A percentile compares a stretch with the other conserved stretches of the same genome.
These are phyloP conservation scores for Pleurotus giganteus DNA, from an alignment of 768 basidiomycete species.

Conservation along the genomic window DNA sequence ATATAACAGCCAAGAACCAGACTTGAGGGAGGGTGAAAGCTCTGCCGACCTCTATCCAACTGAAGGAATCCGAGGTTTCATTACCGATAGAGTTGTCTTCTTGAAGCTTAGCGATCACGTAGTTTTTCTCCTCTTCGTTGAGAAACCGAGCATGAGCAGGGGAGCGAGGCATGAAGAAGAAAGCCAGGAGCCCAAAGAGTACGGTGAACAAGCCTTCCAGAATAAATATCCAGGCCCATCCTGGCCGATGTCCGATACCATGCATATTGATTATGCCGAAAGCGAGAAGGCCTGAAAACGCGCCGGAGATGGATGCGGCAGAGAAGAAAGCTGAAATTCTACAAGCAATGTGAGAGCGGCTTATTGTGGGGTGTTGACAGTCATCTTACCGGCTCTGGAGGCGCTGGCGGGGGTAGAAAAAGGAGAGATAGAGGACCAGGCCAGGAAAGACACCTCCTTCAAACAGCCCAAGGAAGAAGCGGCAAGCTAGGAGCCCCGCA, in stretches of 20 bases:
- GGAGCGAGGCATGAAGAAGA: conserved; percentile 45
- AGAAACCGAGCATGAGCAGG: conserved; percentile 50
- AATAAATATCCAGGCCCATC: conserved; percentile 73
- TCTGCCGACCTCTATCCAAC: conserved; percentile 52
- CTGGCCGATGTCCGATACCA: conserved; percentile 23
- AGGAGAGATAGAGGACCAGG: conserved; percentile 56
- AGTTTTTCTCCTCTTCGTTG: conserved; percentile 43
- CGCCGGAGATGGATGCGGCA: conserved; percentile 56
- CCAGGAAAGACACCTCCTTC: conserved; percentile 59
- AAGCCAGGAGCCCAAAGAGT: conserved; percentile 50
- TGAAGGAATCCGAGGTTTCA: conserved; percentile 43
- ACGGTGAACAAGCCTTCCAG: conserved; percentile 66
- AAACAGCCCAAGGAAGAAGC: conserved; percentile 51
- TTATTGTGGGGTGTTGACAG: background rate
- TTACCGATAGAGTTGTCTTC: conserved; percentile 32
- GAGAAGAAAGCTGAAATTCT: conserved; percentile 50
- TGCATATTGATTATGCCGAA: conserved; percentile 64
- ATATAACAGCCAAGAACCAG: conserved; percentile 43
- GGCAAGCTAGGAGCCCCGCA: conserved; percentile 40
- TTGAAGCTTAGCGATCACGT: conserved; percentile 37
- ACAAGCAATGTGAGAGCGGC: conserved; percentile 11
- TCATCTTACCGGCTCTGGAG: conserved; percentile 31
- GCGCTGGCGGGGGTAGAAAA: conserved; percentile 50
- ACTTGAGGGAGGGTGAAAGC: conserved; percentile 56
- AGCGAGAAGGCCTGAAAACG: conserved; percentile 69